These are phyloP conservation scores for Ceratobasidium sp. DNA, from an alignment of 1,284 basidiomycete species.

Conservation along the genomic window DNA sequence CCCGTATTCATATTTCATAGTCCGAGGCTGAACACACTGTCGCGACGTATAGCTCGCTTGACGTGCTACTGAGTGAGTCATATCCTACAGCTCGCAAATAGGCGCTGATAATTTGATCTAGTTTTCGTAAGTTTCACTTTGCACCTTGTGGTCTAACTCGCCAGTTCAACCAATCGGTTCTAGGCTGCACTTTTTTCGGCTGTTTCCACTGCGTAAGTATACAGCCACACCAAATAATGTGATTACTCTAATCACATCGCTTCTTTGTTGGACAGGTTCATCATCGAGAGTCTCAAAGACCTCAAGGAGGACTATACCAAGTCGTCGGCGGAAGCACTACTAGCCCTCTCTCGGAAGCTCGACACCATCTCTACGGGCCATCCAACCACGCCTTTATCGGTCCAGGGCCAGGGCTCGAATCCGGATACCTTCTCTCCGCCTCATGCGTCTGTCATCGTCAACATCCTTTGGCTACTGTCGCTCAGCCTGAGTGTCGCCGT, in stretches of 20 bases:
- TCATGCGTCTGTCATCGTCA: constrained; percentile 8
- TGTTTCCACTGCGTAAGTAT: constrained; percentile 13
- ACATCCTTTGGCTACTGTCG: constrained; percentile 16
- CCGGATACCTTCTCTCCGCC: not conserved
- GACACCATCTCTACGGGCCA: not conserved
- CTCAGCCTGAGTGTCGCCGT: not conserved
- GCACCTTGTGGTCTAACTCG: not conserved
- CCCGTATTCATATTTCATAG: not conserved
- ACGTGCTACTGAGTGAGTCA: constrained; percentile 21
- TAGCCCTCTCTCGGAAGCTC: not conserved
- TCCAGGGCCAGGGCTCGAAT: too few relatives aligned
- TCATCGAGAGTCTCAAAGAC: not conserved
- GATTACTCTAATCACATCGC: not conserved
- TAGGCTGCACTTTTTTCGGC: constrained; percentile 25
- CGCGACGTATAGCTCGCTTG: constrained; percentile 2
- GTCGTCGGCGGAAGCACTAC: not conserved
- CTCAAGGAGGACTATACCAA: not conserved
- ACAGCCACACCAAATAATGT: not conserved
- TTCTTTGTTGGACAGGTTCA: not conserved
- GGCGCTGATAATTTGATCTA: not conserved
- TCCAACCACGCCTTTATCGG: not conserved
- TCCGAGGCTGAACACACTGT: not conserved
- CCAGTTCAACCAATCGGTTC: not conserved
- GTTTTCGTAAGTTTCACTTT: constrained; percentile 14
- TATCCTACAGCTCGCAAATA: not conserved